Evolutionary conservation across 1,284 basidiomycete genomes (phyloP).

Genomic region (Cryptococcus maquisensis): DNA sequence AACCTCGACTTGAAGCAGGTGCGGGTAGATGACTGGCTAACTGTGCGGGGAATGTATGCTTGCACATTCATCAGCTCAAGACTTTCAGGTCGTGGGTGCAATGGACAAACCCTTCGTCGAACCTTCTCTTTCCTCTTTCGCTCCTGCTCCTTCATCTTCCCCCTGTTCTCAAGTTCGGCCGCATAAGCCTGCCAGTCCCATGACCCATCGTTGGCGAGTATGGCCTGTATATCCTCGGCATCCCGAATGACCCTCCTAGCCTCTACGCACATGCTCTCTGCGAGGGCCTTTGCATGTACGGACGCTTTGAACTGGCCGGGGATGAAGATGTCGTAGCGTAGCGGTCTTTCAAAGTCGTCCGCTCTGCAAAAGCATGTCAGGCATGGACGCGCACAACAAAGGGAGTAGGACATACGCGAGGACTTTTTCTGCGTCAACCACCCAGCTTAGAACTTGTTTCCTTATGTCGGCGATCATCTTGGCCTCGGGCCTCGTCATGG

Average conservation of each 20-base stretch:
- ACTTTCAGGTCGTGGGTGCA: background rate
- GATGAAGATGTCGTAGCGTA: background rate
- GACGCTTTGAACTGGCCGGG: background rate
- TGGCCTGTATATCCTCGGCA: background rate
- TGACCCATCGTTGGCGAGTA: background rate
- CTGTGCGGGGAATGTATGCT: background rate
- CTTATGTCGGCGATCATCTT: constrained; percentile 5
- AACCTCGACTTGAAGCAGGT: background rate
- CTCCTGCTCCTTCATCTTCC: background rate
- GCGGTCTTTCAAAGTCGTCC: background rate
- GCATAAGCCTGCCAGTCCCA: background rate
- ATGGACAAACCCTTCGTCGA: background rate
- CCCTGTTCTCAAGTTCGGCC: background rate
- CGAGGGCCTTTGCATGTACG: background rate
- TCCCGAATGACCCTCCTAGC: background rate
- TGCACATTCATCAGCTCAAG: background rate
- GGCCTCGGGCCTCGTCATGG: constrained; percentile 9
- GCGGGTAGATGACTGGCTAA: background rate
- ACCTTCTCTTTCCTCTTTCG: background rate
- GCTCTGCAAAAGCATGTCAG: background rate
- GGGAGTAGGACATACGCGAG: background rate
- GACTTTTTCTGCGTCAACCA: constrained; percentile 6
- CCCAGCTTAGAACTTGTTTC: constrained; percentile 10
- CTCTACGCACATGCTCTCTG: background rate
- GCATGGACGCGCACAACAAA: no score